Base-by-base conservation (phyloP, 805 yeast genomes). In the Alloascoidea hylecoeti region DNA sequence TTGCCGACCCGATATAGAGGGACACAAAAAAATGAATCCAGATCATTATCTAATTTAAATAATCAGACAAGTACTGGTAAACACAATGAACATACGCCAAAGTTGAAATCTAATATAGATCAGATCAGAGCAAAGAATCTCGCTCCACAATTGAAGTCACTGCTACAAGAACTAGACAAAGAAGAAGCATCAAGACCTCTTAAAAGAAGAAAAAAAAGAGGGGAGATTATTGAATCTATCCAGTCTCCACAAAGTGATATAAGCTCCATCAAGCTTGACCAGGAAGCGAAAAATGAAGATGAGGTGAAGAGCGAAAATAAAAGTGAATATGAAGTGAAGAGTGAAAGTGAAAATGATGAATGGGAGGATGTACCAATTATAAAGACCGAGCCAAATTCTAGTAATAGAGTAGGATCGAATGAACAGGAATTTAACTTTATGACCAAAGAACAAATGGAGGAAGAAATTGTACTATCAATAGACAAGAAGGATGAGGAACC, bases 291-390 rank as follows among this genome's bases (percentile, higher is more conserved):
- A 23, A 9, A 23, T 9, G 30, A 9, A 23, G 30, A n/a, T 9
- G 30, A 9, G n/a, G 30, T 9, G 30, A 23, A 23, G n/a, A 23
- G 30, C n/a, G 30, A 23, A 9, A n/a, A 35, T 47, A 37, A 40
- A 52, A 40, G 44, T 46, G 38, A 44, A 50, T 14, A 35, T 42
- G 27, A 44, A 45, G 3, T 39, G 47, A 37, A 46, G 47, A 41
- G 45, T n/a, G 30, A 23, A 23, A n/a, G n/a, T n/a, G 30, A 23
- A 23, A n/a, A 23, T n/a, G n/a, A 9, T 23, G 30, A 9, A 23
- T 23, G 30, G 30, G 30, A 23, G n/a, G 30, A 23, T 23, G n/a
- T 23, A 23, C 13, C 9, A 9, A n/a, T 23, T 9, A n/a, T 9
- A n/a, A 9, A 23, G 30, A 23, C 9, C 30, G n/a, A 23, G 30